phyloP scores from a whole-genome alignment of 352 stramenopile genomes.

The Pythium biforme region DNA sequence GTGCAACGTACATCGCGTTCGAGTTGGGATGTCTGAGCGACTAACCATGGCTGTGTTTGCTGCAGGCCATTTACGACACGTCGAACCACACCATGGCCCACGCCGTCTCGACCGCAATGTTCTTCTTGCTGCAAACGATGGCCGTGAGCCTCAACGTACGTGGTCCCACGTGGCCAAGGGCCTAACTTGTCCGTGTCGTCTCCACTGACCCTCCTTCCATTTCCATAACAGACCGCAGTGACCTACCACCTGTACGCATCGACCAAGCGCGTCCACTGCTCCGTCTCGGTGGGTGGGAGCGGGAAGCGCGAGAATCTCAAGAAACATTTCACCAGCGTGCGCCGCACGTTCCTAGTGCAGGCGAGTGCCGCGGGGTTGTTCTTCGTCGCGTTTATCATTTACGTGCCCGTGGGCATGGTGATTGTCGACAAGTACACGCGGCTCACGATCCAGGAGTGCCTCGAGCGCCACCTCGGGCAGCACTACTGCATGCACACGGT shows the following conservation, averaged over 20 bases:
- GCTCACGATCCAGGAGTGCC: slow-evolving; percentile 56
- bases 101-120: slow-evolving; percentile 56
- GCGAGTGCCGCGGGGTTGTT: slow-evolving; percentile 44
- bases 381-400: slow-evolving; percentile 62
- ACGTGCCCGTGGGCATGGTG: slow-evolving; percentile 54
- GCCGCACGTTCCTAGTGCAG: slow-evolving; percentile 39
- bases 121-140: slow-evolving; percentile 60
- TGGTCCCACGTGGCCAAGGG: no score
- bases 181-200: no score
- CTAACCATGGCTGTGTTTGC: neutral
- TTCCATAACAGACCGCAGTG: slow-evolving; percentile 34
- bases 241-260: slow-evolving; percentile 21
- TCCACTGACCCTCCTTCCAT: neutral
- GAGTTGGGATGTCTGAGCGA: neutral
- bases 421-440: slow-evolving; percentile 39
- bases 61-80: slow-evolving; percentile 55
- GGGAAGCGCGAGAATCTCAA: neutral
- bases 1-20: no score
- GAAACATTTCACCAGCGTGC: slow-evolving; percentile 3
- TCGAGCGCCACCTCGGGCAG: slow-evolving; percentile 47
- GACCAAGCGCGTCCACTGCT: slow-evolving; percentile 12
- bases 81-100: slow-evolving; percentile 46
- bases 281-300: neutral
- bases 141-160: slow-evolving; percentile 58
- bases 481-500: slow-evolving; percentile 66